Conservation (phyloP, 1,139 yeast genomes). For the Sugiyamaella pinicola region DNA sequence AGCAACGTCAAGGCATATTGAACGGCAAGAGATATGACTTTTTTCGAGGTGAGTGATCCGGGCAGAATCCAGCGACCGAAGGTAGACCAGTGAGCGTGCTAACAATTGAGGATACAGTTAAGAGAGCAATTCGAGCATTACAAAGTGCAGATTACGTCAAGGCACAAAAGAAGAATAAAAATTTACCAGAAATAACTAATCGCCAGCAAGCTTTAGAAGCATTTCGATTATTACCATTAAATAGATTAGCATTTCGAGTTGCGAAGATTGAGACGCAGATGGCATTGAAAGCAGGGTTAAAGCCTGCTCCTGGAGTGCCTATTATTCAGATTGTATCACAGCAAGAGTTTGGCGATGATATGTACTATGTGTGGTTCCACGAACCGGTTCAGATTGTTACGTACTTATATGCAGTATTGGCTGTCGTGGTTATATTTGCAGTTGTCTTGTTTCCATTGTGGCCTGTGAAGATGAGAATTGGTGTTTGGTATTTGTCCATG, state of each 20-base stretch:
- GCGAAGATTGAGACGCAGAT: conserved; percentile 63
- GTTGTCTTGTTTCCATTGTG: conserved; percentile 92
- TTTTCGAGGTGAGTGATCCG: conserved; percentile 61
- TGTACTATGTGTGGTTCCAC: conserved; percentile 85
- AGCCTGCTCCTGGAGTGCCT: conserved; percentile 78
- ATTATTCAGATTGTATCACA: conserved; percentile 64
- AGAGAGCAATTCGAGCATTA: conserved; percentile 79
- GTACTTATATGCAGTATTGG: conserved; percentile 61
- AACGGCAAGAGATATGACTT: conserved; percentile 74
- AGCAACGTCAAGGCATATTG: conserved; percentile 77
- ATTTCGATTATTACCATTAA: conserved; percentile 68
- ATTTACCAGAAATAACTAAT: conserved; percentile 59
- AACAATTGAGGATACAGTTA: conserved; percentile 41
- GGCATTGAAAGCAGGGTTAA: conserved; percentile 60
- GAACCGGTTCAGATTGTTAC: conserved; percentile 73
- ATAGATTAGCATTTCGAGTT: conserved; percentile 71
- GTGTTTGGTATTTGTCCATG: conserved; percentile 89
- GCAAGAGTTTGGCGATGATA: conserved; percentile 75
- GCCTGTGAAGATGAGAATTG: conserved; percentile 88
- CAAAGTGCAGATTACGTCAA: conserved; percentile 67
- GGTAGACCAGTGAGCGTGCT: not conserved
- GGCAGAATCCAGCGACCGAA: too few species aligned
- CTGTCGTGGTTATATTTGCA: conserved; percentile 68
- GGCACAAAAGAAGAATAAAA: conserved; percentile 56
- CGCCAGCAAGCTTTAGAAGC: conserved; percentile 62